A percentile compares a stretch with the other conserved stretches of the same genome.
phyloP scores from a whole-genome alignment of 2,329 filamentous ascomycete species.

The Nannizziopsis arthrosporioides region DNA sequence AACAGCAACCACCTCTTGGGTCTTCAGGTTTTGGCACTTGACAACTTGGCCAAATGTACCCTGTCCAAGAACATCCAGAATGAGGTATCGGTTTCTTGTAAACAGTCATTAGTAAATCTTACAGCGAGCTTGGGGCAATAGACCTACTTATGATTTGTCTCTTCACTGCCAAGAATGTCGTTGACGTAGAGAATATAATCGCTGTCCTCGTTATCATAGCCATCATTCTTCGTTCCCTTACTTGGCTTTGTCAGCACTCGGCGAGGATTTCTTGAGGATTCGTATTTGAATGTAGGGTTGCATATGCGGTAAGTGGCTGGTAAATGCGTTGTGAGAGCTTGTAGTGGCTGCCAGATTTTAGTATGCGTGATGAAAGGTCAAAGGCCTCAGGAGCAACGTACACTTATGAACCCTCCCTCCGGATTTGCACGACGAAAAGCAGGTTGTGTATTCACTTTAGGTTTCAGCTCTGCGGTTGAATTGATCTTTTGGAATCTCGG shows the following conservation, averaged over 20 bases:
- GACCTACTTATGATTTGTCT: conserved; percentile 86
- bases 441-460: conserved; percentile 76
- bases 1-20: conserved; percentile 94
- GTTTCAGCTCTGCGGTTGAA: conserved; percentile 60
- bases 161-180: conserved; percentile 93
- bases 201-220: conserved; percentile 97
- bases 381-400: conserved; percentile 38
- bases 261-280: conserved; percentile 90
- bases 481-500: conserved; percentile 78
- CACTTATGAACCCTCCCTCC: conserved; percentile 95
- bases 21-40: conserved; percentile 97
- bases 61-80: conserved; percentile 90
- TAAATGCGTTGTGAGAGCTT: conserved; percentile 86
- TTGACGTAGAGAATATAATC: conserved; percentile 99
- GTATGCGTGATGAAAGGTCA: conserved; percentile 16
- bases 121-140: neutral
- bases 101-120: conserved; percentile 9
- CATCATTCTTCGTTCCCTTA: conserved; percentile 97
- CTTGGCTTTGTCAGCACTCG: conserved; percentile 95
- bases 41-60: conserved; percentile 98
- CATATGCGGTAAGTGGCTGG: conserved; percentile 96
- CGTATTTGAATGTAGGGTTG: conserved; percentile 96
- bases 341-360: conserved; percentile 58
- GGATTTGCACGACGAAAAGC: conserved; percentile 87
- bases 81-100: conserved; percentile 78